These are phyloP conservation scores for Aureobasidium sp. DNA, from an alignment of 2,329 filamentous ascomycete genomes.

Conservation along the genomic window DNA sequence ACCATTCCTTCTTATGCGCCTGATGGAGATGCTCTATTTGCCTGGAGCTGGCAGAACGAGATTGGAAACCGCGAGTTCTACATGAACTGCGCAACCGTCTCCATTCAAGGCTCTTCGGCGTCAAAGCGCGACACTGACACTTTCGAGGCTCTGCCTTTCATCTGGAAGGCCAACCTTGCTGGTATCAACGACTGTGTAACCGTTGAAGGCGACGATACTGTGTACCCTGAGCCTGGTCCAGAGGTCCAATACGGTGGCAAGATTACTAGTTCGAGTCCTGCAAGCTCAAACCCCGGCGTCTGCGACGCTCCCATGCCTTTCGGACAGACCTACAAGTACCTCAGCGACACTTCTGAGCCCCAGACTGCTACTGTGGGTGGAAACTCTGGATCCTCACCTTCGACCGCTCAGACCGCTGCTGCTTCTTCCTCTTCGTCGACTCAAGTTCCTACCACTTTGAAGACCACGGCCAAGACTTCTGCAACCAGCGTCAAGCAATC, in stretches of 20 bases:
- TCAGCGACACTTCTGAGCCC: not conserved
- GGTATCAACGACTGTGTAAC: constrained; percentile 33
- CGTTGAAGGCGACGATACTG: constrained; percentile 27
- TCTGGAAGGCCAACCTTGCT: constrained; percentile 36
- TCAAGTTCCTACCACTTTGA: not conserved
- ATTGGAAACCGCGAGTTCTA: constrained; percentile 73
- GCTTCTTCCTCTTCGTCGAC: constrained; percentile 4
- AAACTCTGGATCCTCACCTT: not conserved
- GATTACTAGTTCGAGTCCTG: constrained; percentile 20
- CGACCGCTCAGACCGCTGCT: constrained; percentile 2
- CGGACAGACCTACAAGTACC: constrained; percentile 19
- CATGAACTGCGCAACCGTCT: constrained; percentile 72
- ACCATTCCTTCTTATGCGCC: constrained; percentile 56
- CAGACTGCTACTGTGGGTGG: not conserved
- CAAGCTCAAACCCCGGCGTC: constrained; percentile 16
- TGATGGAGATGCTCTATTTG: constrained; percentile 53
- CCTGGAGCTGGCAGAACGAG: constrained; percentile 51
- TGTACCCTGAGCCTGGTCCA: constrained; percentile 34
- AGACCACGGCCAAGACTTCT: not conserved
- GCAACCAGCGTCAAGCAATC: not conserved
- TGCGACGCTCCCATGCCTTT: constrained; percentile 24
- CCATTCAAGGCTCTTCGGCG: constrained; percentile 34
- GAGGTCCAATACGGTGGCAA: constrained; percentile 31
- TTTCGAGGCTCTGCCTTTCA: constrained; percentile 25
- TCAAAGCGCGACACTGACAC: constrained; percentile 1